Conservation (phyloP, 2,329 filamentous ascomycete genomes). For the Penicillium sp. region DNA sequence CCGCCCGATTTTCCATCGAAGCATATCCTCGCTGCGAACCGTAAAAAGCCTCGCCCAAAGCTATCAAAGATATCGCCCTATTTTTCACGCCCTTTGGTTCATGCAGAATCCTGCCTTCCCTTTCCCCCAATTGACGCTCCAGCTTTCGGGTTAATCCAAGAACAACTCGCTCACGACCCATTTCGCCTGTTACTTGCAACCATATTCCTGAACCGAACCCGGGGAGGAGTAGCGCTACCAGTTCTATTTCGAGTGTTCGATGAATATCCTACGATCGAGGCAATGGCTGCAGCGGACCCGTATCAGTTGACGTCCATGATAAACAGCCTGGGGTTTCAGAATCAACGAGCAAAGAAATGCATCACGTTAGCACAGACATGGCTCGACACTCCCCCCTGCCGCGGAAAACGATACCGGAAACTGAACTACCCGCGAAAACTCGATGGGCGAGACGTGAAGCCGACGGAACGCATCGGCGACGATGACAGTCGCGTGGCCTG, state of each 20-base stretch:
- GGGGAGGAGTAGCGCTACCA: slow-evolving; percentile 75
- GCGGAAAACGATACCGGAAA: slow-evolving; percentile 61
- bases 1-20: background rate
- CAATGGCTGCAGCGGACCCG: slow-evolving; percentile 63
- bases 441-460: slow-evolving; percentile 55
- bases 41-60: slow-evolving; percentile 25
- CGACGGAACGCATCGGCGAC: slow-evolving; percentile 54
- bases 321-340: slow-evolving; percentile 71
- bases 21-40: background rate
- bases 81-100: slow-evolving; percentile 41
- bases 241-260: slow-evolving; percentile 72
- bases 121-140: slow-evolving; percentile 70
- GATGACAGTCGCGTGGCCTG: slow-evolving; percentile 63
- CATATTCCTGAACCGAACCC: slow-evolving; percentile 83
- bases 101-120: slow-evolving; percentile 52
- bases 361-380: slow-evolving; percentile 74
- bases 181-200: slow-evolving; percentile 83
- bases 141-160: slow-evolving; percentile 81
- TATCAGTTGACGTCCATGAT: slow-evolving; percentile 67
- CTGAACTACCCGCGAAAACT: slow-evolving; percentile 59
- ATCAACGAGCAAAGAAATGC: slow-evolving; percentile 69
- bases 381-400: slow-evolving; percentile 65
- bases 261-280: slow-evolving; percentile 68
- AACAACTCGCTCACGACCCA: slow-evolving; percentile 73
- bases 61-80: slow-evolving; percentile 47